These are phyloP conservation scores for Uronychia setigera DNA, from an alignment of 73 alveolate genomes.

Conservation along the genomic window DNA sequence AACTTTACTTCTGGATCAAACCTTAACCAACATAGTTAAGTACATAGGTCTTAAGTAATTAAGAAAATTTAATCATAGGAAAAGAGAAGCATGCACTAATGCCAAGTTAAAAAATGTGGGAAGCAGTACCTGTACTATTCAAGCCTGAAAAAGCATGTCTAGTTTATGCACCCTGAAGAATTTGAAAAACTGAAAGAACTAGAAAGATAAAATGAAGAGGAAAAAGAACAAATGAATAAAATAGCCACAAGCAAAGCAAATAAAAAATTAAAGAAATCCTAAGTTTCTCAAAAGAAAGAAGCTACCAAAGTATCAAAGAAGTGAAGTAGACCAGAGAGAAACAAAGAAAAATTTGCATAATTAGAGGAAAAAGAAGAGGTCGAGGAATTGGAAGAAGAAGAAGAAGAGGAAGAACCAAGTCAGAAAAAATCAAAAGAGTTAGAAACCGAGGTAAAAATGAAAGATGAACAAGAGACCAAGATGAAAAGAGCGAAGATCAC, in stretches of 20 bases:
- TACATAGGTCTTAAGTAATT: conserved; percentile 39
- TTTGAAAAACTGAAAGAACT: neutral
- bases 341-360: neutral
- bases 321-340: neutral
- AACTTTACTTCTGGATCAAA: conserved; percentile 64
- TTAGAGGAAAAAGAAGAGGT: too few species aligned
- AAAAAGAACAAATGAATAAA: neutral
- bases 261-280: neutral
- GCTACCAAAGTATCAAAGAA: neutral
- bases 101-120: conserved; percentile 40
- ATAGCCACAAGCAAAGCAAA: neutral
- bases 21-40: conserved; percentile 43
- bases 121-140: conserved; percentile 49
- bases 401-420: too few species aligned
- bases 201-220: conserved; percentile 4
- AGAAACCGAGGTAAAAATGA: too few species aligned
- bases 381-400: too few species aligned
- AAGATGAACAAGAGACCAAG: too few species aligned
- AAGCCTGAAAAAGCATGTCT: conserved; percentile 46
- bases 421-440: too few species aligned
- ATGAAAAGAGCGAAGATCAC: too few species aligned
- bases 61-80: neutral
- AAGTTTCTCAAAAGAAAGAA: neutral
- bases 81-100: neutral
- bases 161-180: neutral